These are phyloP conservation scores for Hygrophorus pudorinus DNA, from an alignment of 768 basidiomycete genomes.

Conservation along the genomic window DNA sequence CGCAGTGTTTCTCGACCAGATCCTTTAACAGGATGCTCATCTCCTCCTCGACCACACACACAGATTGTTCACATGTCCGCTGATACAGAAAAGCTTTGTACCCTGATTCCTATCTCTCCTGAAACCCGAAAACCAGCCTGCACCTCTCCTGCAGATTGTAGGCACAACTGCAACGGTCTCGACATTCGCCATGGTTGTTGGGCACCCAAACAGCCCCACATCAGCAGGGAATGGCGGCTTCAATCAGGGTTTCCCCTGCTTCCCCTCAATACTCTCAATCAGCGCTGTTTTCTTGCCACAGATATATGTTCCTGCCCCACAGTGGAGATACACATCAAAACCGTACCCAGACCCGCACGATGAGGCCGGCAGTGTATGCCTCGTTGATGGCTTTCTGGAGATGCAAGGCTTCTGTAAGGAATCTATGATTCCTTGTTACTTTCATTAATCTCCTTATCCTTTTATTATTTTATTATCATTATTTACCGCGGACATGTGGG, in stretches of 20 bases:
- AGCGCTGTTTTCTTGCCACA: slow-evolving; percentile 98
- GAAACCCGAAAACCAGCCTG: slow-evolving; percentile 85
- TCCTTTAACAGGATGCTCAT: slow-evolving; percentile 97
- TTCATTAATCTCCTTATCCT: too few species aligned
- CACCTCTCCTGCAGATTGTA: slow-evolving; percentile 87
- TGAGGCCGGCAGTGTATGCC: slow-evolving; percentile 80
- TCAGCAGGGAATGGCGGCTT: slow-evolving; percentile 99
- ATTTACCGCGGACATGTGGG: too few species aligned
- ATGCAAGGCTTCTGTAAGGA: slow-evolving; percentile 86
- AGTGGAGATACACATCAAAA: slow-evolving; percentile 99
- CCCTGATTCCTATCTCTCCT: slow-evolving; percentile 90
- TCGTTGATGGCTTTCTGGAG: slow-evolving; percentile 93
- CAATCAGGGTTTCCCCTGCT: slow-evolving; percentile 94
- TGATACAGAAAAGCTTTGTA: slow-evolving; percentile 93
- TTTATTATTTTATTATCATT: too few species aligned
- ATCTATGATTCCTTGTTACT: too few species aligned
- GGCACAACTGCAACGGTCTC: slow-evolving; percentile 98
- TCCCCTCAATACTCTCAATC: slow-evolving; percentile 95
- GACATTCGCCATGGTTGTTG: slow-evolving; percentile 95
- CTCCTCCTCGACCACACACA: slow-evolving; percentile 97
- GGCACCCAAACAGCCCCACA: slow-evolving; percentile 95
- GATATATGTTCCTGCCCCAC: slow-evolving; percentile 96
- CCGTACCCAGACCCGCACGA: slow-evolving; percentile 84
- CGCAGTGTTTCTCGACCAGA: slow-evolving; percentile 93
- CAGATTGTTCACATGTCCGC: slow-evolving; percentile 96